Base-by-base conservation (phyloP, 805 yeast species). In the Pichia thaimueangensis region DNA sequence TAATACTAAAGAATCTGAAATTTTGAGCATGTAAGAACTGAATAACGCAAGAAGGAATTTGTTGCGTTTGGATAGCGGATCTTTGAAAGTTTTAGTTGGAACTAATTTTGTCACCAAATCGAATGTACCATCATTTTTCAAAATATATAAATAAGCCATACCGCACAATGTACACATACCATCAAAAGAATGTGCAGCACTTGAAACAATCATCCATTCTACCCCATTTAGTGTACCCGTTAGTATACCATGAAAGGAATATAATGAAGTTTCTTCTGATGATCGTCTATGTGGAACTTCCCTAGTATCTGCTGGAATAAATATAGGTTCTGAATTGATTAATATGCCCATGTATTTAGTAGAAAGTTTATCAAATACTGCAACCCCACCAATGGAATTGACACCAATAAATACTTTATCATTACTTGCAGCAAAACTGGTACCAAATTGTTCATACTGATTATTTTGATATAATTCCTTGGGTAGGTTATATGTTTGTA, bases 371-470 rank as follows among this genome's bases (percentile, higher is more conserved):
- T 57, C 53, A 47, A 62, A 69, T 0, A 66, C 66, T 12, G 60
- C 51, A 0, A 75, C 70, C 2, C 56, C 45, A 3, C 67, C 71
- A 1, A 57, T 37, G 0, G 74, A 70, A 6, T 61, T 64, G 0
- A 67, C 50, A 0, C 73, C 70, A 5, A 73, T 55, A 4, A 70
- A 59, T 0, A 65, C 28, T 15, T 45, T 46, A 4, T 53, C 30
- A 0, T 48, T 47, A 5, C 64, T 57, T 3, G 55, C 39, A 0
- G 68, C 55, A 13, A 71, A 29, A 1, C 59, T 39, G 1, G 63
- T 37, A 0, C 76, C 80, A 50, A 71, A 68, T 40, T 64, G 70
- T 35, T 68, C 74, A 51, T 63, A 74, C 7, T 59, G 58, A 25
- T 48, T 42, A 5, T 30, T n/a, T 22, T 50, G 53, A 2, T 13